Percentiles rank a stretch among this genome's conserved stretches.
Evolutionary conservation across 192 early-diverging fungal genomes (phyloP).

Genomic region (Blastocladiella britannica): DNA sequence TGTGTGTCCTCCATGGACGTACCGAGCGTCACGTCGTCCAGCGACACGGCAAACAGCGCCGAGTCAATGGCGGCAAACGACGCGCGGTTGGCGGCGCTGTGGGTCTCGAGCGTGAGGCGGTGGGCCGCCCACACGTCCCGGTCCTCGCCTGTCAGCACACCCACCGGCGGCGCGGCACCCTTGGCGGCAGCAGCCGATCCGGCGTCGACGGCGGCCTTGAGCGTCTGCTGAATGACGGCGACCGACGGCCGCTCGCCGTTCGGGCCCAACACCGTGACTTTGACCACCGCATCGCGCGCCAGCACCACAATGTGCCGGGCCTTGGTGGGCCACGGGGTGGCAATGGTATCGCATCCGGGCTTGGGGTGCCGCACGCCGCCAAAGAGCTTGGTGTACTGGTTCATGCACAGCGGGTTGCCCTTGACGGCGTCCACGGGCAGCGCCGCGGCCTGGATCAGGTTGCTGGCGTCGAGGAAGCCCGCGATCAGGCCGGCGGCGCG

Average conservation of each 20-base stretch:
- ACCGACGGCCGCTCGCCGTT: constrained; percentile 40
- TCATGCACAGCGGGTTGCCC: constrained; percentile 69
- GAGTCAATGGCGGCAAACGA: constrained; percentile 45
- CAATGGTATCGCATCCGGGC: constrained; percentile 40
- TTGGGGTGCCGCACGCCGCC: constrained; percentile 58
- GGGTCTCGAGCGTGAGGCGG: constrained; percentile 22
- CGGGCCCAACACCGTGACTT: constrained; percentile 47
- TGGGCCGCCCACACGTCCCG: constrained; percentile 69
- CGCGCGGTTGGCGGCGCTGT: constrained; percentile 21
- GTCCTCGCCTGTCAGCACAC: constrained; percentile 63
- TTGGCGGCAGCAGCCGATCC: constrained; percentile 16
- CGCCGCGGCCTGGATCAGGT: not conserved
- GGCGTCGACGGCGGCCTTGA: constrained; percentile 17
- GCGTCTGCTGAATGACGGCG: constrained; percentile 21
- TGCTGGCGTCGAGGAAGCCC: constrained; percentile 11
- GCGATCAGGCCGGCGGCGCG: constrained; percentile 27
- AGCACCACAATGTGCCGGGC: constrained; percentile 69
- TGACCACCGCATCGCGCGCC: constrained; percentile 63
- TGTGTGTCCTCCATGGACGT: constrained; percentile 41
- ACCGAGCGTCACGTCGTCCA: constrained; percentile 53
- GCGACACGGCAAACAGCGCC: constrained; percentile 66
- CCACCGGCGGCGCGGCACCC: constrained; percentile 41
- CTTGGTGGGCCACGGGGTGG: constrained; percentile 44
- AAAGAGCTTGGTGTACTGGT: constrained; percentile 78
- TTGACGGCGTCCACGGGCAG: not conserved